Base-by-base conservation (phyloP, 2,329 filamentous ascomycete genomes). In the Alternaria burnsii region DNA sequence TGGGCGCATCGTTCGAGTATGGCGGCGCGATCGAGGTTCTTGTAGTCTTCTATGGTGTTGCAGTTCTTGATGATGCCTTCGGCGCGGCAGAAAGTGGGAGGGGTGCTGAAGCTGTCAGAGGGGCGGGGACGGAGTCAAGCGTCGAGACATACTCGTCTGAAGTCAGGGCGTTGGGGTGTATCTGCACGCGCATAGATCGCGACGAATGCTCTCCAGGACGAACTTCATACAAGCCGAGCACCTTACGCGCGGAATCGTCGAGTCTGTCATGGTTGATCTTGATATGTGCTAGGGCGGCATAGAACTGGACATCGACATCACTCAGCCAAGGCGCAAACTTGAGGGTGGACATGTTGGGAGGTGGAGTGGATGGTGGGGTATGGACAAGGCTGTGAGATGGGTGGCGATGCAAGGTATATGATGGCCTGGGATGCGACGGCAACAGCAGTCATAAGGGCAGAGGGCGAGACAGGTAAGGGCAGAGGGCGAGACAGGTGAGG, bases 251-350 rank as follows among this genome's bases (percentile, higher is more conserved):
- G 10, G 94, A 97, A 79, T 97, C 94, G 82, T 97, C 92, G 52
- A 99, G 91, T 81, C 94, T 97, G 82, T 97, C 95, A 85, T 97
- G 90, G 78, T 98, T 93, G 76, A 99, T 93, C 82, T 99, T 99
- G 68, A 91, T 91, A 6, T 90, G 88, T 61, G 96, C 95, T n/a
- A 99, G 87, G 5, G 93, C 90, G 46, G 92, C 91, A 78, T 97
- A 99, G 80, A 99, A 99, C 44, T 93, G 92, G 43, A 98, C 85
- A 77, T 99, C 95, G 75, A 98, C 93, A 81, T 97, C 93, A 50
- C 94, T 97, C 41, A 90, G 88, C 84, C 97, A 98, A 1, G 94
- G 90, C 62, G 93, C 92, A 80, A 94, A 99, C 82, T 90, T 88
- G 77, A 92, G 73, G 20, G 78, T 75, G 9, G 80, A 68, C 78